A percentile compares a stretch with the other conserved stretches of the same genome.
Conservation (phyloP, 2,329 filamentous ascomycete genomes). For the Colletotrichum sp. region DNA sequence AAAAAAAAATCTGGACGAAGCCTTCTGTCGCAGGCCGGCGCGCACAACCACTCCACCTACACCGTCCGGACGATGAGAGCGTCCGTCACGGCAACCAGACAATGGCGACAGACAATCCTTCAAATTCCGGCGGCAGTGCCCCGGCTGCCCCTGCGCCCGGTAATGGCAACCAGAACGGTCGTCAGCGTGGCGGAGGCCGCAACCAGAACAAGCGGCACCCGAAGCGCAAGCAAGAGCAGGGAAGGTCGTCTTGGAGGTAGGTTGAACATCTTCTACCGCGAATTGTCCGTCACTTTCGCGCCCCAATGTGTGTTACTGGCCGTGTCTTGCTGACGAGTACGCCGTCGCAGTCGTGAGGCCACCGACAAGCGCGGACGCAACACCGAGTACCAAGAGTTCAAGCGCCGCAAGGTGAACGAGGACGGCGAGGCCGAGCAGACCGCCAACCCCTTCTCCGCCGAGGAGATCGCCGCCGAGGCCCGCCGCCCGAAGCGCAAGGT, state of each 20-base stretch:
- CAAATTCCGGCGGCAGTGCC: neutral
- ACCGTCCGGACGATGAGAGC: conserved; percentile 16
- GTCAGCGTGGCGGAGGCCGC: conserved; percentile 1
- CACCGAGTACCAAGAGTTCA: conserved; percentile 44
- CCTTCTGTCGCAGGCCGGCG: neutral
- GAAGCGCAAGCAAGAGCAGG: conserved; percentile 18
- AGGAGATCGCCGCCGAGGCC: conserved; percentile 87
- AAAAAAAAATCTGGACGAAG: conserved; percentile 18
- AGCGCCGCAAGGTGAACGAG: conserved; percentile 45
- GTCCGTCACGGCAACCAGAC: conserved; percentile 1
- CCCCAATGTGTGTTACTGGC: neutral
- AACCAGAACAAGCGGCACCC: neutral
- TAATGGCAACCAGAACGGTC: neutral
- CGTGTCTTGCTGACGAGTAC: conserved; percentile 9
- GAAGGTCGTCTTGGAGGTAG: conserved; percentile 17
- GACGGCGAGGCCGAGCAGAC: conserved; percentile 27
- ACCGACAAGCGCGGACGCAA: conserved; percentile 44
- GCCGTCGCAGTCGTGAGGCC: conserved; percentile 40
- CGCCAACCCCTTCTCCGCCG: conserved; percentile 64
- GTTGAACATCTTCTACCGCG: neutral
- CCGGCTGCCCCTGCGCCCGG: neutral
- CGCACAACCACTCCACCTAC: conserved; percentile 6
- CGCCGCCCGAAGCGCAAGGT: conserved; percentile 95
- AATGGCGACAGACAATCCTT: conserved; percentile 16
- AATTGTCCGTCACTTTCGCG: neutral